These are phyloP conservation scores for Candida frijolesensis DNA, from an alignment of 1,139 yeast species.

Conservation along the genomic window DNA sequence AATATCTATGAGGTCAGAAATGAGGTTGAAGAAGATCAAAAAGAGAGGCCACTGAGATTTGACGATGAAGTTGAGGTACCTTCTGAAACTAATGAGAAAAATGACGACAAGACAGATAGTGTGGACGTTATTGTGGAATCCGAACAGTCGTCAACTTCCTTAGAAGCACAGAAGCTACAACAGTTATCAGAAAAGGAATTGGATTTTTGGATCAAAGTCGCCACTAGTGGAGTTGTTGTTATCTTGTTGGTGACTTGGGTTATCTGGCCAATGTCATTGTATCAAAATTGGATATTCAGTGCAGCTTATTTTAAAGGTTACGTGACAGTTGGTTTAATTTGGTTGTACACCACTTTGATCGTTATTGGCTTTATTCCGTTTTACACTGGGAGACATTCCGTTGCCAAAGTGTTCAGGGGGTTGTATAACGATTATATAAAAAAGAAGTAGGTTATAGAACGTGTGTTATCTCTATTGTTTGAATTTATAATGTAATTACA, in stretches of 20 bases:
- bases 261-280: conserved; percentile 50
- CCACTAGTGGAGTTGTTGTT: conserved; percentile 24
- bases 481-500: too few species aligned
- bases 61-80: background rate
- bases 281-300: conserved; percentile 45
- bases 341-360: conserved; percentile 36
- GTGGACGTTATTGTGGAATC: background rate
- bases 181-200: conserved; percentile 10
- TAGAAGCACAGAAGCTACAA: background rate
- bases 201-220: background rate
- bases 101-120: conserved; percentile 8
- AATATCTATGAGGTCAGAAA: background rate
- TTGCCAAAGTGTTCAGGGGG: conserved; percentile 25
- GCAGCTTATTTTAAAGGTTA: conserved; percentile 44
- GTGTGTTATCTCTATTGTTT: too few species aligned
- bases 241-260: conserved; percentile 38
- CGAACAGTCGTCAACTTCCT: background rate
- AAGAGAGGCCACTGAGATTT: too few species aligned
- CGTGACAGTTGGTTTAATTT: conserved; percentile 38
- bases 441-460: background rate
- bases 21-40: too few species aligned
- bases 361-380: conserved; percentile 41
- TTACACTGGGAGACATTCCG: conserved; percentile 35
- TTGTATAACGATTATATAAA: conserved; percentile 22
- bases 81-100: background rate